Conservation (phyloP, 2,329 filamentous ascomycete species). For the Diaporthe batatas region DNA sequence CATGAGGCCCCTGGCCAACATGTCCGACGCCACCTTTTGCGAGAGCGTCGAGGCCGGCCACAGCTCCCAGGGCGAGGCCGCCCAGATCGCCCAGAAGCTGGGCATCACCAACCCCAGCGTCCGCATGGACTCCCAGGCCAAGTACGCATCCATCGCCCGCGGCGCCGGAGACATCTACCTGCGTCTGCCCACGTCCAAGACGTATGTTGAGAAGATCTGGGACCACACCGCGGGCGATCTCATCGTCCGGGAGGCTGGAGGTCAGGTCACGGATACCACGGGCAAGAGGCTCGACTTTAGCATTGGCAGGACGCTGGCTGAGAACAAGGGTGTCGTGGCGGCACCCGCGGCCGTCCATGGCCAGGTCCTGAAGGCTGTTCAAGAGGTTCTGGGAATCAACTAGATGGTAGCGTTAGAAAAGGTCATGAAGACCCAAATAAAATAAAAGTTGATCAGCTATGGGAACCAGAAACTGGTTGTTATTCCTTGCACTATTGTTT, state of each 20-base stretch:
- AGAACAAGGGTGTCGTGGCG: constrained; percentile 95
- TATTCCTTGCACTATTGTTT: background rate
- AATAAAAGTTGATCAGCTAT: background rate
- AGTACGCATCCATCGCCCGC: constrained; percentile 94
- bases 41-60: constrained; percentile 96
- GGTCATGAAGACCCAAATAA: background rate
- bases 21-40: constrained; percentile 90
- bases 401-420: constrained; percentile 45
- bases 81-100: constrained; percentile 83
- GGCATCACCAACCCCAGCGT: constrained; percentile 92
- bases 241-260: constrained; percentile 94
- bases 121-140: constrained; percentile 97
- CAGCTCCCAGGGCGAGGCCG: constrained; percentile 90
- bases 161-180: constrained; percentile 96
- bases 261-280: constrained; percentile 88
- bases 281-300: constrained; percentile 90
- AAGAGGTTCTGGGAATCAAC: constrained; percentile 75
- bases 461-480: too few species aligned
- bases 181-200: constrained; percentile 81
- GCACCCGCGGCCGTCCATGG: constrained; percentile 82
- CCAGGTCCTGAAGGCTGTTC: constrained; percentile 84
- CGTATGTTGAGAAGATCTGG: constrained; percentile 99
- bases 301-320: constrained; percentile 84
- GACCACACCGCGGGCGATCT: constrained; percentile 96
- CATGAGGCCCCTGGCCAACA: constrained; percentile 83